These are phyloP conservation scores for Fraxinus greggii DNA, from an alignment of 305 asterid genomes.

Conservation along the genomic window DNA sequence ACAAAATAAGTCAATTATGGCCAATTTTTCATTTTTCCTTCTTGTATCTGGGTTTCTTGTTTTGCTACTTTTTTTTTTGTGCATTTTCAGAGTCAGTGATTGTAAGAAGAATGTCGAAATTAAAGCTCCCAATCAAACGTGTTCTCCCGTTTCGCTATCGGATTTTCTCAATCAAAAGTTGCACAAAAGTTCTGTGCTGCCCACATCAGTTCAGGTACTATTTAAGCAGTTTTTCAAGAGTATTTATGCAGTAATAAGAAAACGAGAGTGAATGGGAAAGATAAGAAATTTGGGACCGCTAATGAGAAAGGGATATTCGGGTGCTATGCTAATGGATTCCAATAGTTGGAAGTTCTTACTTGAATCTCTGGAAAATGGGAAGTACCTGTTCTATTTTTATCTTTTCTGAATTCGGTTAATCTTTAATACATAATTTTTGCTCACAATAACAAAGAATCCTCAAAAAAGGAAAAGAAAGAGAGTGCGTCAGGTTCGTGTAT, in stretches of 20 bases:
- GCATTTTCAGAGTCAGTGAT: slow-evolving; percentile 28
- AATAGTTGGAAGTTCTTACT: not conserved
- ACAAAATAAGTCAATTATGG: too few species aligned
- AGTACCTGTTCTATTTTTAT: not conserved
- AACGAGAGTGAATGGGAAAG: not conserved
- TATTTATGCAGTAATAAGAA: not conserved
- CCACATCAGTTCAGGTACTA: slow-evolving; percentile 41
- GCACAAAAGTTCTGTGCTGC: slow-evolving; percentile 49
- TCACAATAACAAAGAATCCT: not conserved
- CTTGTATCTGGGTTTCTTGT: not conserved
- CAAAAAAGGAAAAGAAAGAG: not conserved
- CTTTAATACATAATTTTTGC: not conserved
- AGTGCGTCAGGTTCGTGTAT: not conserved
- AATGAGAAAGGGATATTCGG: too few species aligned
- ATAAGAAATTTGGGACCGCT: too few species aligned
- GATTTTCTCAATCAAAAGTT: slow-evolving; percentile 60
- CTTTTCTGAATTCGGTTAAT: not conserved
- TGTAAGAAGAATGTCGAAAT: slow-evolving; percentile 24
- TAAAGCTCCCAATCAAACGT: slow-evolving; percentile 32
- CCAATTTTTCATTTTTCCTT: not conserved
- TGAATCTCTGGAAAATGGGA: not conserved
- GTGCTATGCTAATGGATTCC: not conserved
- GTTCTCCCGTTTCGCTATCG: slow-evolving; percentile 46
- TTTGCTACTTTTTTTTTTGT: not conserved
- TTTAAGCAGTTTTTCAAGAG: not conserved